Conservation (phyloP, 768 basidiomycete species). For the Roridomyces roridus region DNA sequence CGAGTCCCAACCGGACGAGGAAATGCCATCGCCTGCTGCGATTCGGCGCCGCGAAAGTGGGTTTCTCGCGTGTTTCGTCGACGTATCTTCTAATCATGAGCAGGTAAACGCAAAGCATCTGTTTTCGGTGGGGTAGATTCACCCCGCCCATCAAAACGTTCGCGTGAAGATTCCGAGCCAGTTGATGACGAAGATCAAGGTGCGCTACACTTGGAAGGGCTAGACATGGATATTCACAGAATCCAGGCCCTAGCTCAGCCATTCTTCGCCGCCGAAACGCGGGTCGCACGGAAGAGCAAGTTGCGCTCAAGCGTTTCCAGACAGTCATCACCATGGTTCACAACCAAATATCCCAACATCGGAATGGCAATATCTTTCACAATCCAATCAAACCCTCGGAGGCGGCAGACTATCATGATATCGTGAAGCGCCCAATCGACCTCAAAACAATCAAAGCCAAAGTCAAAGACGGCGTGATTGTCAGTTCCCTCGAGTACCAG, state of each 20-base stretch:
- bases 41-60: constrained; percentile 20
- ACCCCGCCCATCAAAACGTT: constrained; percentile 60
- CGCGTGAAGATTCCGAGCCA: constrained; percentile 72
- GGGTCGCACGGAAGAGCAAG: constrained; percentile 53
- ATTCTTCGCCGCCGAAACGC: constrained; percentile 40
- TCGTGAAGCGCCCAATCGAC: constrained; percentile 95
- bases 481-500: constrained; percentile 86
- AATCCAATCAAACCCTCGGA: constrained; percentile 89
- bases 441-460: constrained; percentile 90
- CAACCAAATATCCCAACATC: constrained; percentile 82
- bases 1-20: constrained; percentile 19
- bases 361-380: constrained; percentile 89
- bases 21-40: constrained; percentile 13
- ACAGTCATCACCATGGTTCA: constrained; percentile 83
- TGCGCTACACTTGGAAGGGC: constrained; percentile 28
- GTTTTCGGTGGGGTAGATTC: constrained; percentile 54
- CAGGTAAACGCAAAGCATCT: constrained; percentile 73
- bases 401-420: constrained; percentile 90
- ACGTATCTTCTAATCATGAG: neutral
- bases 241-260: constrained; percentile 17
- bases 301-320: constrained; percentile 77
- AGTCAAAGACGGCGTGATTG: constrained; percentile 83
- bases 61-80: neutral
- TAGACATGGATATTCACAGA: constrained; percentile 15
- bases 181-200: constrained; percentile 70